Base-by-base conservation (phyloP, 2,329 filamentous ascomycete genomes). In the Lecanicillium sp. region DNA sequence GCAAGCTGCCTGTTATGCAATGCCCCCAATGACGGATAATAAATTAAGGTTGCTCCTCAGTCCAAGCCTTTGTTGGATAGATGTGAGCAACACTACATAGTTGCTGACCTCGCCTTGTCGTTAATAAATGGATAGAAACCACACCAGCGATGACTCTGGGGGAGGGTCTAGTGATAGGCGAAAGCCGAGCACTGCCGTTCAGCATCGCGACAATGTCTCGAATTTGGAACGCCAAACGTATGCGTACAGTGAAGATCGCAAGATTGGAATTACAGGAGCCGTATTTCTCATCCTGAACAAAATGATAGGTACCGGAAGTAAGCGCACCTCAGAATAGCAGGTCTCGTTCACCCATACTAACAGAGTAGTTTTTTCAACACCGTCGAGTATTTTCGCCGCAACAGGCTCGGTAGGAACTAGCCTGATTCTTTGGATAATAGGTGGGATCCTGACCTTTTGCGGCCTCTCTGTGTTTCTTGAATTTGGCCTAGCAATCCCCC, bases 391-490 rank as follows among this genome's bases (percentile, higher is more conserved):
- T 43, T 71, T 73, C 45, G 61, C 62, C 3, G 63, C 66, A 1
- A 73, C 71, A 0, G 69, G 70, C 22, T 73, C 70, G 2, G 70
- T 75, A 14, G 52, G 53, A n/a, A 35, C 59, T 9, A 45, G 33
- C 6, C 35, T 59, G 2, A 52, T 59, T 31, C 46, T 58, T 0
- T 58, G 55, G 56, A 34, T 56, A 3, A 48, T 56, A 5, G 65
- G 67, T 14, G 68, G 67, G 19, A 56, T 78, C 35, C 59, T 80
- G 17, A 73, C 76, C 3, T 75, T 75, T 47, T 69, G 65, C 45
- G 76, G 76, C 16, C 62, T 80, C 11, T 71, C 69, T 39, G 74
- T 82, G 4, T 80, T 73, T 52, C 67, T 81, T 35, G 78, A 80
- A 49, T 80, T 79, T 47, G 77, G 76, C 17, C 64, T 76, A 4